phyloP scores from a whole-genome alignment of 1,284 basidiomycete species.

The Marasmius fiardii region DNA sequence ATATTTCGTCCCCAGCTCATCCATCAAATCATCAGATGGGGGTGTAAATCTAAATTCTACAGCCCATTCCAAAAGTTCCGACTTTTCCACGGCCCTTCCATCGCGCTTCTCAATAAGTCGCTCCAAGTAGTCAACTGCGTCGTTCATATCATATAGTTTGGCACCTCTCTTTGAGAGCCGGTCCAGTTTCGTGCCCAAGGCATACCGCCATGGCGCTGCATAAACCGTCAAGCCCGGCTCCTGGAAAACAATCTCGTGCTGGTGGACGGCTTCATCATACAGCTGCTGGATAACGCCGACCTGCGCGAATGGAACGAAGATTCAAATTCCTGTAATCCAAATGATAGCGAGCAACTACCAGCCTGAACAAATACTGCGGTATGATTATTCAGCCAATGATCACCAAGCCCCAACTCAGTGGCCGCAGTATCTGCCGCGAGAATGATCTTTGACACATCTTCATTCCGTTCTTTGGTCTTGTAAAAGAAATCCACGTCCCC shows the following conservation, averaged over 20 bases:
- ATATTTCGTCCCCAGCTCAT: not conserved
- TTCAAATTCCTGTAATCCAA: not conserved
- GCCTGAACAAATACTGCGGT: slow-evolving; percentile 9
- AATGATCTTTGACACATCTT: not conserved
- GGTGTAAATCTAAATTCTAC: slow-evolving; percentile 8
- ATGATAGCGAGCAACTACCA: not conserved
- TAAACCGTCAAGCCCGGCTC: slow-evolving; percentile 9
- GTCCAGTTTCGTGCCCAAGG: slow-evolving; percentile 6
- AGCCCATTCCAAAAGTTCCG: slow-evolving; percentile 2
- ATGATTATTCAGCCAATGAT: slow-evolving; percentile 9
- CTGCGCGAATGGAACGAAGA: not conserved
- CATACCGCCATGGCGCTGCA: slow-evolving; percentile 11
- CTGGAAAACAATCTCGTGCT: slow-evolving; percentile 7
- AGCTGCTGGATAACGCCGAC: slow-evolving; percentile 5
- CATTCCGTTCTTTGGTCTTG: slow-evolving; percentile 5
- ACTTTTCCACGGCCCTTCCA: slow-evolving; percentile 5
- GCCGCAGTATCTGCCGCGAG: slow-evolving; percentile 1
- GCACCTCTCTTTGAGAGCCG: slow-evolving; percentile 5
- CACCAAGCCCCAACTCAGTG: not conserved
- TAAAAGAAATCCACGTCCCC: slow-evolving; percentile 12
- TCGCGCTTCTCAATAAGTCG: slow-evolving; percentile 4
- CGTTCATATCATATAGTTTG: slow-evolving; percentile 5
- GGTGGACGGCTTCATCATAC: slow-evolving; percentile 9
- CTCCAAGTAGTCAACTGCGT: slow-evolving; percentile 7
- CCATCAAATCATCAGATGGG: slow-evolving; percentile 3